Percentiles rank a stretch among this genome's conserved stretches.
These are phyloP conservation scores for Spathaspora passalidarum DNA, from an alignment of 805 yeast species.

Conservation along the genomic window DNA sequence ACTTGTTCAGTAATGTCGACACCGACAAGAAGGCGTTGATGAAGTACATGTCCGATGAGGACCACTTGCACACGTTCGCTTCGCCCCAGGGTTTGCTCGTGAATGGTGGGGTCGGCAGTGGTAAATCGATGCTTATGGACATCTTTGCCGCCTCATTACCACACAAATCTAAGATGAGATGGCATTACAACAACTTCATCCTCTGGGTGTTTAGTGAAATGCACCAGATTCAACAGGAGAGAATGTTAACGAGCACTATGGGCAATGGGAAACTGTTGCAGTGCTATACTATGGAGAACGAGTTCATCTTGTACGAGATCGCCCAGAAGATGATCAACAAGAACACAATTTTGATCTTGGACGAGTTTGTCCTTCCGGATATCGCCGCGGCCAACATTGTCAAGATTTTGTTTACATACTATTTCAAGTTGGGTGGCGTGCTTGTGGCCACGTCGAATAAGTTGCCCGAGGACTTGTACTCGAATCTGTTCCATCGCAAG, in stretches of 20 bases:
- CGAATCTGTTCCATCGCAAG: slow-evolving; percentile 58
- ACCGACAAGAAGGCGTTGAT: slow-evolving; percentile 41
- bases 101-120: slow-evolving; percentile 71
- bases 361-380: slow-evolving; percentile 77
- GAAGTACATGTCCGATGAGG: slow-evolving; percentile 55
- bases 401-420: slow-evolving; percentile 61
- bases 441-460: slow-evolving; percentile 72
- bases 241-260: slow-evolving; percentile 28
- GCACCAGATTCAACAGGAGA: slow-evolving; percentile 49
- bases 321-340: slow-evolving; percentile 60
- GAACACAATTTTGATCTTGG: slow-evolving; percentile 59
- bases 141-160: slow-evolving; percentile 67
- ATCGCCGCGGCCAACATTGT: slow-evolving; percentile 70
- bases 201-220: slow-evolving; percentile 65
- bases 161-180: slow-evolving; percentile 57
- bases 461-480: slow-evolving; percentile 68
- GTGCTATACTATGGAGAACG: slow-evolving; percentile 48
- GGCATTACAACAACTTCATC: slow-evolving; percentile 72
- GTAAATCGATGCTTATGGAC: slow-evolving; percentile 72
- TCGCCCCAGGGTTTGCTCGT: slow-evolving; percentile 65
- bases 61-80: slow-evolving; percentile 49
- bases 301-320: slow-evolving; percentile 61
- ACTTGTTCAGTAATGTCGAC: slow-evolving; percentile 28
- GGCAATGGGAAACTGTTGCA: slow-evolving; percentile 43
- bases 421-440: slow-evolving; percentile 72